phyloP scores from a whole-genome alignment of 805 yeast genomes.

The Spathaspora sp. region DNA sequence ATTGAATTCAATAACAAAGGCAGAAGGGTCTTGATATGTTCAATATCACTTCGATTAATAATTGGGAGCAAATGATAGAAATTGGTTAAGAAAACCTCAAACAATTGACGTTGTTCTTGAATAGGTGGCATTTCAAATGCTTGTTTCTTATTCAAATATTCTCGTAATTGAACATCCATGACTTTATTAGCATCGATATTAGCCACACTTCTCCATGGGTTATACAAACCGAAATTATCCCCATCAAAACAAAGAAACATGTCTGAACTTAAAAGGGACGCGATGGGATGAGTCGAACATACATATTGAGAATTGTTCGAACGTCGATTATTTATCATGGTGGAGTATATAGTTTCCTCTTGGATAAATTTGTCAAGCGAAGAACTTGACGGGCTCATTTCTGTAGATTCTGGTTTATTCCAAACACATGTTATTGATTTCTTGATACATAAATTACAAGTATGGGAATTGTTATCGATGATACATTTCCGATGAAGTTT shows the following conservation, averaged over 20 bases:
- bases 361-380: background rate
- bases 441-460: background rate
- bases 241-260: slow-evolving; percentile 5
- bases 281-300: slow-evolving; percentile 3
- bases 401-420: background rate
- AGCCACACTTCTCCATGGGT: slow-evolving; percentile 1
- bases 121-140: slow-evolving; percentile 4
- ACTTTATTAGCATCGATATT: slow-evolving; percentile 1
- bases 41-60: background rate
- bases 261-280: slow-evolving; percentile 1
- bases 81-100: background rate
- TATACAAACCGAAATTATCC: slow-evolving; percentile 2
- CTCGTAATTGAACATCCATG: background rate
- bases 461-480: background rate
- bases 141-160: background rate
- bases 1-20: slow-evolving; percentile 2
- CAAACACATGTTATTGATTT: background rate
- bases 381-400: background rate
- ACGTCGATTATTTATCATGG: background rate
- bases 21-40: background rate
- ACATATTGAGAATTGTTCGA: background rate
- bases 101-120: background rate
- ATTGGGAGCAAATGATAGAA: slow-evolving; percentile 1
- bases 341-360: background rate
- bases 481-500: slow-evolving; percentile 1